phyloP scores from a whole-genome alignment of 2,329 filamentous ascomycete species.

The Paracoccidioides lutzii region DNA sequence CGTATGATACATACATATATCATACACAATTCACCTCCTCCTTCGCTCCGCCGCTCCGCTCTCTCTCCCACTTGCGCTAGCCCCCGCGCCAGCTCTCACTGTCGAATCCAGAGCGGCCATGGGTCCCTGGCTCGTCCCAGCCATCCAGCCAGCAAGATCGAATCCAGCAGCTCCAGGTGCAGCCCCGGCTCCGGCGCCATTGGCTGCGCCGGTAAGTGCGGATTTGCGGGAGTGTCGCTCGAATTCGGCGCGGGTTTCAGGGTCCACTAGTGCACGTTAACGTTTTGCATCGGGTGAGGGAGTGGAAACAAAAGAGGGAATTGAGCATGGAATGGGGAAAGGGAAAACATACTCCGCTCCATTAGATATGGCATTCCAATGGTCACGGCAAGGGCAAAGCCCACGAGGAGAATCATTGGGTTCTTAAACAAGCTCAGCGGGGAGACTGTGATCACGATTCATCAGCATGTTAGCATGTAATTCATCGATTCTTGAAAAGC shows the following conservation, averaged over 20 bases:
- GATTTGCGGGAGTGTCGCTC: conserved; percentile 58
- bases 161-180: conserved; percentile 43
- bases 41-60: background rate
- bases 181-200: conserved; percentile 28
- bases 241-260: conserved; percentile 86
- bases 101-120: conserved; percentile 22
- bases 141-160: conserved; percentile 57
- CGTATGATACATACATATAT: background rate
- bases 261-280: conserved; percentile 58
- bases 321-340: background rate
- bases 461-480: background rate
- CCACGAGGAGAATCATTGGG: conserved; percentile 88
- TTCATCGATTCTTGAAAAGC: no score
- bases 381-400: conserved; percentile 70
- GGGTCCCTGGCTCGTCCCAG: conserved; percentile 35
- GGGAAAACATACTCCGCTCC: conserved; percentile 67
- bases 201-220: conserved; percentile 22
- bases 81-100: conserved; percentile 6
- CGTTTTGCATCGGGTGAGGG: conserved; percentile 1
- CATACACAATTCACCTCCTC: background rate
- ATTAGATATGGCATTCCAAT: conserved; percentile 90
- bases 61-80: background rate
- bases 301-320: conserved; percentile 5
- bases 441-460: conserved; percentile 43
- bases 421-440: conserved; percentile 77